phyloP scores from a whole-genome alignment of 1,139 yeast species.

The Geotrichum macrosporum region DNA sequence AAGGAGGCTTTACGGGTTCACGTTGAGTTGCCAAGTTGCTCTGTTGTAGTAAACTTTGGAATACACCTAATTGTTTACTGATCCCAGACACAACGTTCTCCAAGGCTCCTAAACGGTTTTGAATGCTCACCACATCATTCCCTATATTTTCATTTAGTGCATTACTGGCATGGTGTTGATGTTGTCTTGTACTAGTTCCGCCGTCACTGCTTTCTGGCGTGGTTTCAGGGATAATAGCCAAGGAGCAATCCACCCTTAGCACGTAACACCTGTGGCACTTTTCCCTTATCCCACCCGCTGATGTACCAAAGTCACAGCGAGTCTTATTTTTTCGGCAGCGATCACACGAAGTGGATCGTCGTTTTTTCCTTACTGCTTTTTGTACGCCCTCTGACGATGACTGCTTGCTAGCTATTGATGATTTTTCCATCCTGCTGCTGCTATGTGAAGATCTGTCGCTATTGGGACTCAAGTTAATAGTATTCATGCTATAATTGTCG shows the following conservation, averaged over 20 bases:
- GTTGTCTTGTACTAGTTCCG: background rate
- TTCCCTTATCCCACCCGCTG: slow-evolving; percentile 37
- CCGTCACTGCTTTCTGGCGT: too few species aligned
- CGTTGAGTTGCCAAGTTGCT: too few species aligned
- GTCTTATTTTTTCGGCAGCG: slow-evolving; percentile 53
- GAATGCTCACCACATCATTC: background rate
- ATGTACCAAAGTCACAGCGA: slow-evolving; percentile 49
- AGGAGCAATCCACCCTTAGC: slow-evolving; percentile 45
- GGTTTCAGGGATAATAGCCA: slow-evolving; percentile 29
- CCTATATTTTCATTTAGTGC: background rate
- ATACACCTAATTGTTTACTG: slow-evolving; percentile 2
- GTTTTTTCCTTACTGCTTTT: too few species aligned
- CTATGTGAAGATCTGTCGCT: too few species aligned
- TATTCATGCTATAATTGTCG: too few species aligned
- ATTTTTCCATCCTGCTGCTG: too few species aligned
- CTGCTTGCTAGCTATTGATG: too few species aligned
- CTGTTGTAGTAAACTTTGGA: too few species aligned
- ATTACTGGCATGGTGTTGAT: background rate
- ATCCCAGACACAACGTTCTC: slow-evolving; percentile 1
- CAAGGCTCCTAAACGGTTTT: slow-evolving; percentile 1
- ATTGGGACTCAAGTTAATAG: too few species aligned
- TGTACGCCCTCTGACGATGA: too few species aligned
- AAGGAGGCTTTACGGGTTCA: background rate
- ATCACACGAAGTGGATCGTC: slow-evolving; percentile 48
- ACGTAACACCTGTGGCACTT: slow-evolving; percentile 50